Percentiles rank a stretch among this genome's conserved stretches.
Conservation (phyloP, 2,329 filamentous ascomycete genomes). For the Diaporthe velutina region DNA sequence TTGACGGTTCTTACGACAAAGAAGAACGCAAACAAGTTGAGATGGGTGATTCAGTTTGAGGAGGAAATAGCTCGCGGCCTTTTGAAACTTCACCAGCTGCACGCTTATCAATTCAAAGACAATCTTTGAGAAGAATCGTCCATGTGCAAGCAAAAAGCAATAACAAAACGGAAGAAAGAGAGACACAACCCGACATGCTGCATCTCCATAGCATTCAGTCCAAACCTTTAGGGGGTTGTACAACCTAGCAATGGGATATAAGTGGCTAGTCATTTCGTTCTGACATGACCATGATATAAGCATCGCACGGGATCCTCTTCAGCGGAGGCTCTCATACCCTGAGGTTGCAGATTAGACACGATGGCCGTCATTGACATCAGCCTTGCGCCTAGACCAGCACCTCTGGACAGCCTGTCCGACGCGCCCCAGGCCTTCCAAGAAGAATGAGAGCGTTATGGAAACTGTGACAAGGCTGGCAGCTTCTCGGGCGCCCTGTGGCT, state of each 20-base stretch:
- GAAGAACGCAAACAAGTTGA: not conserved
- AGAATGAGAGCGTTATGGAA: no score
- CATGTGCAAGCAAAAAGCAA: not conserved
- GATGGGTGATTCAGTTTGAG: not conserved
- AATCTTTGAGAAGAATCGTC: not conserved
- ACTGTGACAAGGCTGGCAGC: not conserved
- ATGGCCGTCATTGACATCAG: not conserved
- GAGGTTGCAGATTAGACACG: not conserved
- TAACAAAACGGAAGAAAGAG: not conserved
- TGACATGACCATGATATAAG: not conserved
- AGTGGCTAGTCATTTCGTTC: no score
- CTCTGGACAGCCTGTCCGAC: not conserved
- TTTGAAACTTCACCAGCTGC: not conserved
- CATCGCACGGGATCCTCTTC: not conserved
- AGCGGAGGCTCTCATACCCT: not conserved
- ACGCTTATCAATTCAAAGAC: not conserved
- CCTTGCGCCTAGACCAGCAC: not conserved
- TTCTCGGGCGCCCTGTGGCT: no score
- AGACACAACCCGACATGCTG: not conserved
- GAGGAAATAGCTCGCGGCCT: not conserved
- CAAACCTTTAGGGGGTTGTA: not conserved
- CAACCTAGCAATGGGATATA: not conserved
- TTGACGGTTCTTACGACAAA: not conserved
- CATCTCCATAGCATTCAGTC: not conserved
- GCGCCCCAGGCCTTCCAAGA: not conserved